phyloP scores from a whole-genome alignment of 371 early-diverging fungal species.

The Mucor indicus region DNA sequence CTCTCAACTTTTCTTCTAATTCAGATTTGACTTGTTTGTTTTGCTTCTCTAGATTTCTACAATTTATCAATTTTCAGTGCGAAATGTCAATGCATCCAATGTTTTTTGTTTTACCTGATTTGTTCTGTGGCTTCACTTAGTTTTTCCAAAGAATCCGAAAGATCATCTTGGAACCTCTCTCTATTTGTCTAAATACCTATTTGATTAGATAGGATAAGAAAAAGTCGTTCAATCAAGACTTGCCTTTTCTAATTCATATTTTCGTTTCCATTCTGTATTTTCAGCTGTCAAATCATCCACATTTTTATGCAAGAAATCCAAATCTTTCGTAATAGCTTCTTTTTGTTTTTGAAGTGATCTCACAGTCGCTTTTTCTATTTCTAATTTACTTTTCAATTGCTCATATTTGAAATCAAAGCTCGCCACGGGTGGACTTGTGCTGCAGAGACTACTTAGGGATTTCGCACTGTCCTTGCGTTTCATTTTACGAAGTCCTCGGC shows the following conservation, averaged over 20 bases:
- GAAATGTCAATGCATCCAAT: not conserved
- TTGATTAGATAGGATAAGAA: too few species aligned
- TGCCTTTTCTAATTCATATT: constrained; percentile 34
- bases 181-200: constrained; percentile 11
- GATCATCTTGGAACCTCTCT: constrained; percentile 22
- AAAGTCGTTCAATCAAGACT: not conserved
- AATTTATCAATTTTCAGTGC: not conserved
- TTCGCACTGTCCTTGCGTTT: constrained; percentile 18
- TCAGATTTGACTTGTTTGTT: constrained; percentile 11
- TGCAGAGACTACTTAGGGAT: constrained; percentile 16
- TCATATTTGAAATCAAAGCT: constrained; percentile 12
- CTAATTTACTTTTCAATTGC: constrained; percentile 20
- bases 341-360: constrained; percentile 42
- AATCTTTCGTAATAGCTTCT: constrained; percentile 42
- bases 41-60: constrained; percentile 19
- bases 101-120: constrained; percentile 11
- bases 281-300: constrained; percentile 25
- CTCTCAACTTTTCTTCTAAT: constrained; percentile 19
- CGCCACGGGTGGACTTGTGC: constrained; percentile 4
- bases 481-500: too few species aligned
- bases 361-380: constrained; percentile 36
- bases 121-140: constrained; percentile 20
- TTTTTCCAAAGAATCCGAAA: constrained; percentile 12
- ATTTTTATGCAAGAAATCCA: constrained; percentile 29
- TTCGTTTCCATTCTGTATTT: constrained; percentile 25